Percentiles rank a stretch among this genome's conserved stretches.
Conservation (phyloP, 768 basidiomycete genomes). For the Peribolospora baueri region DNA sequence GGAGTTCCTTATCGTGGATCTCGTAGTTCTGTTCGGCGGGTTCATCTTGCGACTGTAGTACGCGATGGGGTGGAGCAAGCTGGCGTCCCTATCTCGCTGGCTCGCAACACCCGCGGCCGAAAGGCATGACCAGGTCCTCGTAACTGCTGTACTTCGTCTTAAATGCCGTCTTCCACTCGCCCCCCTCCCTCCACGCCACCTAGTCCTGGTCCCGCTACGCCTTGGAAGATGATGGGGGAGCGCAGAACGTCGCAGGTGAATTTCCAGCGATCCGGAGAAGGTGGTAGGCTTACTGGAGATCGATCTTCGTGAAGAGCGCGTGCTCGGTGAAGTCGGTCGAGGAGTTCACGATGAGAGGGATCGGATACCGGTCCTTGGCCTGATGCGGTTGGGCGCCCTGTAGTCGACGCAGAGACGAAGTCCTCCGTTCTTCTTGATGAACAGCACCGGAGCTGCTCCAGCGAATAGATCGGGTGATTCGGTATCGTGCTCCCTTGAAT, state of each 20-base stretch:
- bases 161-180: conserved; percentile 27
- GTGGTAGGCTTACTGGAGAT: conserved; percentile 25
- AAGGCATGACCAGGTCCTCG: conserved; percentile 26
- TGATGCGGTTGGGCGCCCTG: conserved; percentile 7
- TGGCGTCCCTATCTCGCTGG: conserved; percentile 25
- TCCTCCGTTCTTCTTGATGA: conserved; percentile 8
- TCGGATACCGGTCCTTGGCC: conserved; percentile 8
- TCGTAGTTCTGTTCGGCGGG: conserved; percentile 27
- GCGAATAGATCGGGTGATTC: conserved; percentile 19
- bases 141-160: conserved; percentile 22
- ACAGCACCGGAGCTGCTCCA: conserved; percentile 13
- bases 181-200: conserved; percentile 20
- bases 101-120: conserved; percentile 21
- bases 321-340: conserved; percentile 14
- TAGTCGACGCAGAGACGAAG: conserved; percentile 9
- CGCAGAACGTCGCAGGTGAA: too few relatives aligned
- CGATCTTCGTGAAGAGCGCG: conserved; percentile 17
- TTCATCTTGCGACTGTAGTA: conserved; percentile 16
- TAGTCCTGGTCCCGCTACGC: too few relatives aligned
- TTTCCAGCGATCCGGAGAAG: conserved; percentile 24
- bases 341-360: conserved; percentile 7
- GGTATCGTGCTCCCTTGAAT: conserved; percentile 15
- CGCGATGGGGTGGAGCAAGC: conserved; percentile 20
- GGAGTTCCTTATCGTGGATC: conserved; percentile 30
- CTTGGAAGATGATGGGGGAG: too few relatives aligned